Percentiles rank a stretch among this genome's conserved stretches.
These are phyloP conservation scores for Lactifluus hygrophoroides DNA, from an alignment of 768 basidiomycete genomes.

Conservation along the genomic window DNA sequence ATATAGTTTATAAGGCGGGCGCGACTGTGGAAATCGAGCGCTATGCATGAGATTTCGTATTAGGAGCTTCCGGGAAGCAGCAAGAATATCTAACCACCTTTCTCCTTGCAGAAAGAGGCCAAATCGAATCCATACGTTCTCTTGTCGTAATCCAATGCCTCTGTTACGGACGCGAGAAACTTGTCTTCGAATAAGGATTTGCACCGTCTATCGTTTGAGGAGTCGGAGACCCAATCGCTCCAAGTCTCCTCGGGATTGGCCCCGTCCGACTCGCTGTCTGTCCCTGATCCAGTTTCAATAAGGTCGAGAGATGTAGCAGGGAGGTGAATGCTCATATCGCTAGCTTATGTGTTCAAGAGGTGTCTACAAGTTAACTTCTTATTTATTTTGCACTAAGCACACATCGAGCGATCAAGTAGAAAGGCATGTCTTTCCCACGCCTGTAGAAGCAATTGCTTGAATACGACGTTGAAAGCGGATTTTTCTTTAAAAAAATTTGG, in stretches of 20 bases:
- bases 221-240: conserved; percentile 78
- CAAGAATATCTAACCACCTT: conserved; percentile 35
- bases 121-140: conserved; percentile 55
- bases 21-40: conserved; percentile 68
- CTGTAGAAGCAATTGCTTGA: too few species aligned
- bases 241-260: conserved; percentile 51
- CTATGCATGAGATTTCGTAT: conserved; percentile 30
- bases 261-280: not conserved
- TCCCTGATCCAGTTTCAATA: not conserved
- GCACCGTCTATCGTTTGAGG: conserved; percentile 41
- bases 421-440: not conserved
- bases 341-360: not conserved
- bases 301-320: conserved; percentile 4
- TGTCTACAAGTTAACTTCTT: not conserved
- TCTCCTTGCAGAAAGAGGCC: conserved; percentile 39
- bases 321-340: conserved; percentile 13
- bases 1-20: conserved; percentile 85
- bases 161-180: conserved; percentile 47
- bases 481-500: too few species aligned
- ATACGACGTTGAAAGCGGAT: too few species aligned
- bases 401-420: not conserved
- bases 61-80: not conserved
- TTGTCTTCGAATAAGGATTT: conserved; percentile 70
- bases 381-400: not conserved
- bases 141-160: conserved; percentile 56